These are phyloP conservation scores for Lasiodiplodia sp. DNA, from an alignment of 2,329 filamentous ascomycete species.

Conservation along the genomic window DNA sequence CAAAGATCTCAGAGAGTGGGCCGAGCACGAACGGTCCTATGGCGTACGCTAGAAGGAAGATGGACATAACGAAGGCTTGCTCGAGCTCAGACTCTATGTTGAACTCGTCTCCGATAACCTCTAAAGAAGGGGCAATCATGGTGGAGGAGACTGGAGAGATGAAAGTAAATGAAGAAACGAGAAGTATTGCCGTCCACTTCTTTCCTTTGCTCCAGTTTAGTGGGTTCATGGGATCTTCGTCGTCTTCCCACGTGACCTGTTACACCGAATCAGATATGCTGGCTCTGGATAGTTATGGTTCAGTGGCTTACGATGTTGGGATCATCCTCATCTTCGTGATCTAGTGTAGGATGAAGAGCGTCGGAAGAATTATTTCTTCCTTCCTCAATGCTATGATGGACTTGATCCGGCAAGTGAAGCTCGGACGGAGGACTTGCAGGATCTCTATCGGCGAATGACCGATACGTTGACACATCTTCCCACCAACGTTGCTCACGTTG, in stretches of 20 bases:
- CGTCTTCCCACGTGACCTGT: constrained; percentile 28
- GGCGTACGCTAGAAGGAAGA: constrained; percentile 32
- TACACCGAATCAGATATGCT: background rate
- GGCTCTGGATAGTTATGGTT: too few relatives aligned
- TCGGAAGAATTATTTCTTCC: background rate
- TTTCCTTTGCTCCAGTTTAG: constrained; percentile 28
- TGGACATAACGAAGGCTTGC: constrained; percentile 37
- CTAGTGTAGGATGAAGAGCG: background rate
- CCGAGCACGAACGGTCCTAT: constrained; percentile 36
- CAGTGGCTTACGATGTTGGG: background rate
- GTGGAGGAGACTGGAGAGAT: constrained; percentile 30
- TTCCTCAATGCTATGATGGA: background rate
- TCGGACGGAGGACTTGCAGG: constrained; percentile 27
- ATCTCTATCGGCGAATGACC: background rate
- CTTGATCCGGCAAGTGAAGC: background rate
- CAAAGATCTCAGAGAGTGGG: constrained; percentile 56
- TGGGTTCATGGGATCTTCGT: constrained; percentile 29
- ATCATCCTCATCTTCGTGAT: background rate
- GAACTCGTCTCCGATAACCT: constrained; percentile 31
- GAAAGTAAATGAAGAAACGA: constrained; percentile 30
- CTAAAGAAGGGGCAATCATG: constrained; percentile 32
- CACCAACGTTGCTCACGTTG: constrained; percentile 10
- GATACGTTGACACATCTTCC: constrained; percentile 11
- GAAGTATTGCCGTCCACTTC: constrained; percentile 29
- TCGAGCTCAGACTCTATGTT: constrained; percentile 41